A percentile compares a stretch with the other conserved stretches of the same genome.
Conservation (phyloP, 2,329 filamentous ascomycete genomes). For the Stemphylium vesicarium region DNA sequence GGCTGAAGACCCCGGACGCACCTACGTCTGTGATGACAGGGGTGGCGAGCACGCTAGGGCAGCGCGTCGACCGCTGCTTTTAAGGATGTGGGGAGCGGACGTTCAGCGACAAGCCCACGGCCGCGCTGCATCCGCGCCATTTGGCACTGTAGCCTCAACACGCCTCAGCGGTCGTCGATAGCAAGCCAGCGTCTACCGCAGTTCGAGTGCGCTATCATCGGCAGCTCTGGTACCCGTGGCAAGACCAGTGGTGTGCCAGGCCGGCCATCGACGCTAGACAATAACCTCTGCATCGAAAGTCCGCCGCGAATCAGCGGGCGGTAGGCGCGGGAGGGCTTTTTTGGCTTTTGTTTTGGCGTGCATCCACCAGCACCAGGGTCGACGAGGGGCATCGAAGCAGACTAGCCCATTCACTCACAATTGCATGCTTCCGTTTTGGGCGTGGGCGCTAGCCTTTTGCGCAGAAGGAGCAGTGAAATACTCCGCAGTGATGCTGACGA, state of each 20-base stretch:
- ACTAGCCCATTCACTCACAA: conserved; percentile 27
- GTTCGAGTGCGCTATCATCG: conserved; percentile 20
- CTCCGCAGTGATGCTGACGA: conserved; percentile 25
- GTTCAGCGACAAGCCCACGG: conserved; percentile 19
- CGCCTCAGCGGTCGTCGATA: conserved; percentile 7
- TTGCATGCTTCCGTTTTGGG: conserved; percentile 34
- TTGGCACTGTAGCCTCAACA: conserved; percentile 12
- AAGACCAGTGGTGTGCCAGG: conserved; percentile 20
- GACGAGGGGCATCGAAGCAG: conserved; percentile 13
- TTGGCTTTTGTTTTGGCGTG: conserved; percentile 36
- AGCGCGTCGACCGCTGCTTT: conserved; percentile 39
- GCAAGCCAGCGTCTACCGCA: conserved; percentile 24
- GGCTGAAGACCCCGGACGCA: conserved; percentile 37
- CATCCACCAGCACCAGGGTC: conserved; percentile 24
- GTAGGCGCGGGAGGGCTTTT: conserved; percentile 35
- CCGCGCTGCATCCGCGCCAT: conserved; percentile 24
- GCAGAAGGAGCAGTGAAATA: conserved; percentile 24
- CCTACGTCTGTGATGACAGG: conserved; percentile 31
- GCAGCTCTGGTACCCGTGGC: conserved; percentile 24
- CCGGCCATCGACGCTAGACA: conserved; percentile 23
- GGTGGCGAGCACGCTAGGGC: conserved; percentile 27
- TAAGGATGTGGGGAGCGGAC: conserved; percentile 32
- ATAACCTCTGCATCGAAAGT: conserved; percentile 24
- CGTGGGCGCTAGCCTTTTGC: conserved; percentile 24
- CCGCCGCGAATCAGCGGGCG: conserved; percentile 35